These are phyloP conservation scores for Thermothielavioides terrestris DNA, from an alignment of 495 filamentous ascomycete species.

Conservation along the genomic window DNA sequence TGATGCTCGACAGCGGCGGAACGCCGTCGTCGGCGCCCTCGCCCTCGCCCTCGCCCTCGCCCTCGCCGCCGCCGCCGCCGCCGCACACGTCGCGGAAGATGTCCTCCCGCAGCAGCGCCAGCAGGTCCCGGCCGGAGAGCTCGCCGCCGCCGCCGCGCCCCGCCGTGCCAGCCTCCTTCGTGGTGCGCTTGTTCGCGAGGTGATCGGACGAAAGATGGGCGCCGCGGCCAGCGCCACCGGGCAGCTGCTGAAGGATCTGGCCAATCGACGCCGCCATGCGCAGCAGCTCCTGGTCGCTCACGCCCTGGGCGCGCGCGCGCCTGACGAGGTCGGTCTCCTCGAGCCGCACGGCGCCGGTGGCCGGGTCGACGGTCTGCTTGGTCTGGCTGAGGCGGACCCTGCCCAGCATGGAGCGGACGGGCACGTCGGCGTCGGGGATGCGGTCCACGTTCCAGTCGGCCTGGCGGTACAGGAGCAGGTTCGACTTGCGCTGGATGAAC, in stretches of 20 bases:
- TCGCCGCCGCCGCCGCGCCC: too few relatives aligned
- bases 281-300: not conserved
- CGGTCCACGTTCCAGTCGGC: slow-evolving; percentile 22
- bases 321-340: slow-evolving; percentile 28
- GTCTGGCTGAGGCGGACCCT: slow-evolving; percentile 21
- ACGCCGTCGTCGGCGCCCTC: slow-evolving; percentile 20
- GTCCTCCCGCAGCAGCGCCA: too few relatives aligned
- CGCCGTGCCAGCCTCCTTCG: too few relatives aligned
- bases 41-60: slow-evolving; percentile 13
- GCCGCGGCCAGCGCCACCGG: not conserved
- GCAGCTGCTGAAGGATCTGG: not conserved
- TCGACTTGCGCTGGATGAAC: slow-evolving; percentile 28
- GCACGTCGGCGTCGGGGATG: slow-evolving; percentile 28
- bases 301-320: slow-evolving; percentile 1
- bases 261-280: not conserved
- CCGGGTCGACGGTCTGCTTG: slow-evolving; percentile 19
- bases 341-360: slow-evolving; percentile 17
- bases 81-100: not conserved
- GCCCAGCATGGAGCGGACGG: slow-evolving; percentile 10
- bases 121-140: too few relatives aligned
- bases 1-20: slow-evolving; percentile 23
- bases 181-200: not conserved
- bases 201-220: not conserved
- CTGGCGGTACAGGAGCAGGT: slow-evolving; percentile 16
- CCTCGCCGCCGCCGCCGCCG: slow-evolving; percentile 10